phyloP scores from a whole-genome alignment of 768 basidiomycete genomes.

The Russula olivacea region DNA sequence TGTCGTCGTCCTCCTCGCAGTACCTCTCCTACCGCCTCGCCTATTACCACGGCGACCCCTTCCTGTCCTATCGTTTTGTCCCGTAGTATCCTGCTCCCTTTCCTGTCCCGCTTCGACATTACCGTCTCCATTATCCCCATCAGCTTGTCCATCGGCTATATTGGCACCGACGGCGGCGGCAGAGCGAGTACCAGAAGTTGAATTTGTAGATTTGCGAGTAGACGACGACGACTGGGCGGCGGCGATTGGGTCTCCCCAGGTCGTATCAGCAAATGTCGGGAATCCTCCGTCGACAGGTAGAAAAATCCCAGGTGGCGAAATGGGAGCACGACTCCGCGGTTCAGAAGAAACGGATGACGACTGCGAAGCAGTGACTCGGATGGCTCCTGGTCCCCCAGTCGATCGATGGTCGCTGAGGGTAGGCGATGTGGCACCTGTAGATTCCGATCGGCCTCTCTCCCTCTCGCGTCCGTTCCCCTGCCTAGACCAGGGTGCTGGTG shows the following conservation, averaged over 20 bases:
- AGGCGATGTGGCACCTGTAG: too few species aligned
- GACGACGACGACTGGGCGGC: neutral
- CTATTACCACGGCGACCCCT: neutral
- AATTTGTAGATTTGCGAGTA: neutral
- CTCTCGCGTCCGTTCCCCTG: neutral
- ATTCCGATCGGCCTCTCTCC: too few species aligned
- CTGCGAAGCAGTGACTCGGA: fast-evolving
- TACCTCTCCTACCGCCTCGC: neutral
- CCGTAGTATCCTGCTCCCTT: neutral
- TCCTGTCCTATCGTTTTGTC: neutral
- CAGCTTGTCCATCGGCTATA: neutral
- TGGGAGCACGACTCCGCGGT: neutral
- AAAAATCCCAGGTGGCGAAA: neutral
- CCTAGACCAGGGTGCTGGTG: neutral
- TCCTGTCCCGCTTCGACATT: neutral
- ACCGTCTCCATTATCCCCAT: neutral
- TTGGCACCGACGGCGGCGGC: neutral
- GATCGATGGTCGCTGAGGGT: neutral
- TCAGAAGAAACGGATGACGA: neutral
- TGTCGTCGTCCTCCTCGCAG: neutral
- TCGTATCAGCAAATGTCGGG: neutral
- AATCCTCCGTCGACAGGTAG: neutral
- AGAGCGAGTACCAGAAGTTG: neutral
- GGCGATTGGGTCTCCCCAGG: neutral
- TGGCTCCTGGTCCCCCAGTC: neutral